Conservation (phyloP, 164 flowering plant genomes). For the Liquidambar formosana region DNA sequence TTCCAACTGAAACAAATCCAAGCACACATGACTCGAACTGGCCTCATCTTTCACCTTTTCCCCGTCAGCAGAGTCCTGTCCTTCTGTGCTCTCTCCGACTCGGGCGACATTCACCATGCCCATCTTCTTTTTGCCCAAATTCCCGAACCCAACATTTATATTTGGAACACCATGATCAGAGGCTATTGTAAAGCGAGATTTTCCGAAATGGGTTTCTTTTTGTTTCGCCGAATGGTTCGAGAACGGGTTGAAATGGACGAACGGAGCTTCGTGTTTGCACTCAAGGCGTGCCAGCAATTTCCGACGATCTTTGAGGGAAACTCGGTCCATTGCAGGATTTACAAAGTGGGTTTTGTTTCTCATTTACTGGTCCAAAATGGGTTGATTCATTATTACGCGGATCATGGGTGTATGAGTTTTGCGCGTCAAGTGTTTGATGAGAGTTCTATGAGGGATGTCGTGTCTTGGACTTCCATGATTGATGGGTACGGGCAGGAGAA, state of each 20-base stretch:
- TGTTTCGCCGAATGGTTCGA: slow-evolving; percentile 48
- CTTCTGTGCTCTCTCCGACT: slow-evolving; percentile 55
- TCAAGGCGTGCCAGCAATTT: slow-evolving; percentile 50
- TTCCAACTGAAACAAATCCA: slow-evolving; percentile 64
- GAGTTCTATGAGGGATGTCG: slow-evolving; percentile 47
- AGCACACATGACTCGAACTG: slow-evolving; percentile 56
- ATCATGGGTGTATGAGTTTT: slow-evolving; percentile 25
- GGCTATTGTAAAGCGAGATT: slow-evolving; percentile 32
- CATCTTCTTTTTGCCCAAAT: slow-evolving; percentile 39
- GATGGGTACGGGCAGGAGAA: slow-evolving; percentile 40
- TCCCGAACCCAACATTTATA: slow-evolving; percentile 47
- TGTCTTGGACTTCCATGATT: slow-evolving; percentile 67
- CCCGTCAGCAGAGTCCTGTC: slow-evolving; percentile 61
- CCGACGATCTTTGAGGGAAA: slow-evolving; percentile 29
- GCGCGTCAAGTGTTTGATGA: slow-evolving; percentile 51
- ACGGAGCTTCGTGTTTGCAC: slow-evolving; percentile 53
- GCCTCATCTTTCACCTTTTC: slow-evolving; percentile 51
- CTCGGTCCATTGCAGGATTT: slow-evolving; percentile 38
- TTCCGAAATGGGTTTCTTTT: slow-evolving; percentile 30
- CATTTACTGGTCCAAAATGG: slow-evolving; percentile 53
- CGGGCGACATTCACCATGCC: slow-evolving; percentile 54
- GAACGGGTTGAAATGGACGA: slow-evolving; percentile 47
- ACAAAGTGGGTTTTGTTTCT: slow-evolving; percentile 47
- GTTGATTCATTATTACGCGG: slow-evolving; percentile 52
- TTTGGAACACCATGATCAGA: slow-evolving; percentile 73